phyloP scores from a whole-genome alignment of 208 protist species.

The Crithidia thermophila region DNA sequence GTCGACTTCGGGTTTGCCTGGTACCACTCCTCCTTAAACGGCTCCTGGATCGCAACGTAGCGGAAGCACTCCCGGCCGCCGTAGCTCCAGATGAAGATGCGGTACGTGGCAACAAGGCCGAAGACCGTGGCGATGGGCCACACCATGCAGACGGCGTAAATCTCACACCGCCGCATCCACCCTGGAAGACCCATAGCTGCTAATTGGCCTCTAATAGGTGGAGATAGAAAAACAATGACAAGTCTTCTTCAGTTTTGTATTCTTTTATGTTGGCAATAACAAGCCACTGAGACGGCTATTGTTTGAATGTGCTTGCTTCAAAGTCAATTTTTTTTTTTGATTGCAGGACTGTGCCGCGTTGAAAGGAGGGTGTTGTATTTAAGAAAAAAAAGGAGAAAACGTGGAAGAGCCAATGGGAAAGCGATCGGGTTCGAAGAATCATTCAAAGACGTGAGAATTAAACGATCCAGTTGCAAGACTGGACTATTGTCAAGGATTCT shows the following conservation, averaged over 20 bases:
- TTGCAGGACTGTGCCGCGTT: too few relatives aligned
- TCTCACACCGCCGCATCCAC: conserved; percentile 76
- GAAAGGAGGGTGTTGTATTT: too few relatives aligned
- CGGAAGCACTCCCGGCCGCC: conserved; percentile 89
- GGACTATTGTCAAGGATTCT: too few relatives aligned
- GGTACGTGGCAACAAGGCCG: conserved; percentile 67
- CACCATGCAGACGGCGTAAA: conserved; percentile 87
- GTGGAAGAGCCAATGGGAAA: neutral
- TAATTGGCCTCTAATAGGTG: neutral
- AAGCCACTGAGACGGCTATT: neutral
- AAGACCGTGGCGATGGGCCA: conserved; percentile 76
- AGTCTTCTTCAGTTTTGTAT: neutral
- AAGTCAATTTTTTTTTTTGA: too few relatives aligned
- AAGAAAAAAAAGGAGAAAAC: conserved; percentile 13
- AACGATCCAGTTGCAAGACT: too few relatives aligned
- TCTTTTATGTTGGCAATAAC: neutral
- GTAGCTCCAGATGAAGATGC: conserved; percentile 90
- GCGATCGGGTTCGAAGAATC: too few relatives aligned
- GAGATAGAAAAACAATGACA: conserved; percentile 3
- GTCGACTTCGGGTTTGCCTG: conserved; percentile 85
- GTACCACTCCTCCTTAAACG: conserved; percentile 86
- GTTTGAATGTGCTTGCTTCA: too few relatives aligned
- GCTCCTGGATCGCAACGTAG: conserved; percentile 85
- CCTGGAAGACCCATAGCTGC: conserved; percentile 62
- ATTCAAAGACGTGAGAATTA: too few relatives aligned